Evolutionary conservation across 1,139 yeast genomes (phyloP).

Genomic region (Suhomyces bokatorum): DNA sequence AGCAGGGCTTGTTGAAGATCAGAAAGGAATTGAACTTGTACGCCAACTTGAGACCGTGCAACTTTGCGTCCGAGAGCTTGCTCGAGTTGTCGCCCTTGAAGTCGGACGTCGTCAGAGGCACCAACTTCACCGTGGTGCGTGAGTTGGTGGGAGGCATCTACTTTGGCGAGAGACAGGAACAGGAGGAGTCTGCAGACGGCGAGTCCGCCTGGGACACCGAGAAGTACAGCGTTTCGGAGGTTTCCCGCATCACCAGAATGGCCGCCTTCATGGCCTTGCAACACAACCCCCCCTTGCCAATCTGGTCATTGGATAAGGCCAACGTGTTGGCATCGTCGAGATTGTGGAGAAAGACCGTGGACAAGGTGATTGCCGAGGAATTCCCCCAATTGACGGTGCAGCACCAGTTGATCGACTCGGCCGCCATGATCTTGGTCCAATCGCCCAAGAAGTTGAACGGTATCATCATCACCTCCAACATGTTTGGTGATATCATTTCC

Average conservation of each 20-base stretch:
- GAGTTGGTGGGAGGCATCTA: constrained; percentile 98
- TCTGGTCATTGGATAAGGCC: constrained; percentile 97
- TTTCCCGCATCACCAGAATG: constrained; percentile 94
- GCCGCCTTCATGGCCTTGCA: constrained; percentile 96
- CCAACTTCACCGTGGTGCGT: constrained; percentile 88
- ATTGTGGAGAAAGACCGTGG: constrained; percentile 93
- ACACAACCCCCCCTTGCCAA: constrained; percentile 87
- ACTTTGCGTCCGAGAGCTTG: constrained; percentile 84
- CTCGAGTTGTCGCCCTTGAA: constrained; percentile 86
- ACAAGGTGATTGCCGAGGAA: constrained; percentile 77
- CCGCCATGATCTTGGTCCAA: constrained; percentile 95
- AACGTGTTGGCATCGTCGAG: constrained; percentile 95
- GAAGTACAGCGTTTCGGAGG: constrained; percentile 85
- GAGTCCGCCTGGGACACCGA: constrained; percentile 89
- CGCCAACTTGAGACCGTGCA: constrained; percentile 96
- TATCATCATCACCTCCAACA: constrained; percentile 85
- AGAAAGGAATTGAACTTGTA: constrained; percentile 91
- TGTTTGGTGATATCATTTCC: constrained; percentile 97
- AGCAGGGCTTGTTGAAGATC: constrained; percentile 90
- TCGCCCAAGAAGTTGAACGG: constrained; percentile 90
- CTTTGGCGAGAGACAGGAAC: constrained; percentile 94
- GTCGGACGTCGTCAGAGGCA: constrained; percentile 80
- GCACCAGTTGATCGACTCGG: constrained; percentile 96
- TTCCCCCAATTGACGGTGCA: constrained; percentile 84
- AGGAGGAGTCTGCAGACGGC: constrained; percentile 67